Evolutionary conservation across 768 basidiomycete species (phyloP).

Genomic region (Amyloporia xantha): DNA sequence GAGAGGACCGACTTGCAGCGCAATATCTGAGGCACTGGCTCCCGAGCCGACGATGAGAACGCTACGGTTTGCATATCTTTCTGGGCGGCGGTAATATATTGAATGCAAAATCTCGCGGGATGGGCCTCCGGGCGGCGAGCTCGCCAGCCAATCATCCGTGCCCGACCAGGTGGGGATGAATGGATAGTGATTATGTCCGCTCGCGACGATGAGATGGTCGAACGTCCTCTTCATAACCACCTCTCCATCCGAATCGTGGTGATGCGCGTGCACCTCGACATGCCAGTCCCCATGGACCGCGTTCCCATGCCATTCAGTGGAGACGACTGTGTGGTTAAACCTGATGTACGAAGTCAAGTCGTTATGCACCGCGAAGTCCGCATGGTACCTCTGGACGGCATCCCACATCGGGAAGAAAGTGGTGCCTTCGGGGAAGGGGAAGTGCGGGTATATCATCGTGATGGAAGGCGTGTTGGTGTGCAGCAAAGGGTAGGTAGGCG

Average conservation of each 20-base stretch:
- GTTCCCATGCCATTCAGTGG: conserved; percentile 39
- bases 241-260: conserved; percentile 1
- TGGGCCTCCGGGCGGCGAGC: conserved; percentile 13
- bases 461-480: conserved; percentile 51
- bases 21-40: conserved; percentile 41
- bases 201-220: conserved; percentile 50
- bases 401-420: conserved; percentile 45
- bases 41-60: conserved; percentile 47
- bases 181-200: conserved; percentile 50
- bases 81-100: conserved; percentile 44
- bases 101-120: conserved; percentile 43
- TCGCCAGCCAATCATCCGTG: conserved; percentile 41
- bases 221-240: conserved; percentile 21
- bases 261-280: conserved; percentile 26
- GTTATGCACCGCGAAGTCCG: conserved; percentile 33
- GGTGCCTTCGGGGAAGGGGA: conserved; percentile 44
- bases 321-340: conserved; percentile 37
- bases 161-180: conserved; percentile 39
- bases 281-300: conserved; percentile 37
- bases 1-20: conserved; percentile 32
- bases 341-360: conserved; percentile 34
- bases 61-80: conserved; percentile 33
- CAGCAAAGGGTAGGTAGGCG: conserved; percentile 47
- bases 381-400: conserved; percentile 40
- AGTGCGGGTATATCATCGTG: conserved; percentile 50